A percentile compares a stretch with the other conserved stretches of the same genome.
Conservation (phyloP, 2,329 filamentous ascomycete genomes). For the Basipetospora sp. region DNA sequence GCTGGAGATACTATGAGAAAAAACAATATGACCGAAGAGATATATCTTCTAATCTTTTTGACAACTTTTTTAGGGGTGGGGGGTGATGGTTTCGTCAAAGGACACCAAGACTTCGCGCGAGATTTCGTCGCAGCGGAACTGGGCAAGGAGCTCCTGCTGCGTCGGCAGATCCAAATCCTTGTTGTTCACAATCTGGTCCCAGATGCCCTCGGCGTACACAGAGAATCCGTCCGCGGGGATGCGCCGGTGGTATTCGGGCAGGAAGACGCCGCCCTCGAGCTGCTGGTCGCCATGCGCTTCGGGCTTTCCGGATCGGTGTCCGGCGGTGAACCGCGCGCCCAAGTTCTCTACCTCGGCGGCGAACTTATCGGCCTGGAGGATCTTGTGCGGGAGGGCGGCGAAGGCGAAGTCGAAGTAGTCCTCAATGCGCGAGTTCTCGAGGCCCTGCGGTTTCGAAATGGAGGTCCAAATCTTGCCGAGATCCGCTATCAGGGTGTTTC, state of each 20-base stretch:
- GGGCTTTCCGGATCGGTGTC: conserved; percentile 48
- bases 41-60: too few relatives aligned
- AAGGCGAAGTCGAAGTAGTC: conserved; percentile 99
- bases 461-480: conserved; percentile 83
- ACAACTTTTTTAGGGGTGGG: too few relatives aligned
- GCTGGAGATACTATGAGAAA: too few relatives aligned
- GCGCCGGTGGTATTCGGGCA: conserved; percentile 86
- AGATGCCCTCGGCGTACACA: conserved; percentile 81
- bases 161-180: conserved; percentile 94
- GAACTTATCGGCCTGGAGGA: conserved; percentile 87
- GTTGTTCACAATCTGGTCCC: conserved; percentile 98
- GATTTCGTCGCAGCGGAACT: conserved; percentile 97
- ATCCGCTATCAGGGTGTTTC: conserved; percentile 80
- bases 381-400: conserved; percentile 88
- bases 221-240: conserved; percentile 97
- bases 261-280: conserved; percentile 64
- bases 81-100: conserved; percentile 69
- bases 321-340: conserved; percentile 66
- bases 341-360: conserved; percentile 64
- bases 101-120: conserved; percentile 68
- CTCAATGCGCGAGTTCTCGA: conserved; percentile 79
- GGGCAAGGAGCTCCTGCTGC: conserved; percentile 88
- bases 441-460: conserved; percentile 76
- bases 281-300: conserved; percentile 53
- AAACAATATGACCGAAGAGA: too few relatives aligned